Evolutionary conservation across 768 basidiomycete species (phyloP).

Genomic region (Mycena galericulata): DNA sequence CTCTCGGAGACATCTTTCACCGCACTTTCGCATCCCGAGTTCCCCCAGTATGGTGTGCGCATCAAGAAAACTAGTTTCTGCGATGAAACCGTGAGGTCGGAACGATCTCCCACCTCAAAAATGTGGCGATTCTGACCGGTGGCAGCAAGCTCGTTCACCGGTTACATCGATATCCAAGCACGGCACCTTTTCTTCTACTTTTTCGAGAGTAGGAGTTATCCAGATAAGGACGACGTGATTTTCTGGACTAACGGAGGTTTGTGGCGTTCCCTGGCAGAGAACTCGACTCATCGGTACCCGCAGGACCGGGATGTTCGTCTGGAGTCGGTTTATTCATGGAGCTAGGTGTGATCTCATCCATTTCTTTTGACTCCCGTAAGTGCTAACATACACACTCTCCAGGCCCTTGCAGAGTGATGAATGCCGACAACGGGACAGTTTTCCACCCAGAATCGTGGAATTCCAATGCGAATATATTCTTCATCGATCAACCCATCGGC

Average conservation of each 20-base stretch:
- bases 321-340: conserved; percentile 18
- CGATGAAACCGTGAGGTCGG: conserved; percentile 49
- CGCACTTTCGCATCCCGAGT: conserved; percentile 53
- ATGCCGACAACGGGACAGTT: conserved; percentile 50
- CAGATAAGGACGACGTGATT: conserved; percentile 58
- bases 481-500: conserved; percentile 59
- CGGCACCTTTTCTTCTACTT: conserved; percentile 67
- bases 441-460: conserved; percentile 64
- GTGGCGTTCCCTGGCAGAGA: not conserved
- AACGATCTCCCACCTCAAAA: too few species aligned
- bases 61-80: conserved; percentile 53
- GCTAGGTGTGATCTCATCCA: not conserved
- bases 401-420: conserved; percentile 61
- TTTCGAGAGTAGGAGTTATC: conserved; percentile 64
- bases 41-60: conserved; percentile 55
- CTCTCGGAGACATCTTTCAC: conserved; percentile 23
- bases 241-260: conserved; percentile 65
- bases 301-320: conserved; percentile 19
- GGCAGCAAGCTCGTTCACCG: conserved; percentile 55
- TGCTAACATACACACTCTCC: not conserved
- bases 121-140: not conserved
- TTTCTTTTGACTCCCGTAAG: not conserved
- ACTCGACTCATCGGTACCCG: not conserved
- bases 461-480: conserved; percentile 60
- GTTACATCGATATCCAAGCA: conserved; percentile 62